A percentile compares a stretch with the other conserved stretches of the same genome.
Conservation (phyloP, 192 early-diverging fungal genomes). For the Podila epicladia region DNA sequence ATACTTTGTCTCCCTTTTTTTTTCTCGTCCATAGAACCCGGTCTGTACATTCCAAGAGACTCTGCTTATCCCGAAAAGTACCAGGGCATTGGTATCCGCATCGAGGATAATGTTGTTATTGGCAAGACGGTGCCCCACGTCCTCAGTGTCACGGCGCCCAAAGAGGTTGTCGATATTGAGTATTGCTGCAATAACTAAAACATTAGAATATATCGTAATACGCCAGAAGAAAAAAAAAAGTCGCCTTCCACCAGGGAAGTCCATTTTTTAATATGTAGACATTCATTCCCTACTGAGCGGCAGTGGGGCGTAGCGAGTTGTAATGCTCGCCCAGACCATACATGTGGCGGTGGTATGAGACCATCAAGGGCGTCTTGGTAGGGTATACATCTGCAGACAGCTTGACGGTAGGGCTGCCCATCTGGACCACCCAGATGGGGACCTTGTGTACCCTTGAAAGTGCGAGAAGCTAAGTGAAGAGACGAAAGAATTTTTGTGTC, state of each 20-base stretch:
- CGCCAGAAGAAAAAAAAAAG: background rate
- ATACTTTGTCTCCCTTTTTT: background rate
- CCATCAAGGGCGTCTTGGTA: slow-evolving; percentile 66
- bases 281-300: background rate
- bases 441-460: slow-evolving; percentile 76
- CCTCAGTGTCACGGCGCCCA: slow-evolving; percentile 80
- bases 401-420: slow-evolving; percentile 78
- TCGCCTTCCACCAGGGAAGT: background rate
- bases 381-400: slow-evolving; percentile 78
- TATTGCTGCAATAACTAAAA: slow-evolving; percentile 45
- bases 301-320: slow-evolving; percentile 69
- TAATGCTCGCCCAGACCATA: slow-evolving; percentile 98
- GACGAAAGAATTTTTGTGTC: background rate
- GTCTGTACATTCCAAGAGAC: slow-evolving; percentile 88
- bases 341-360: slow-evolving; percentile 90
- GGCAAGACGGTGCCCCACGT: slow-evolving; percentile 74
- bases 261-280: no score
- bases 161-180: slow-evolving; percentile 87
- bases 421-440: slow-evolving; percentile 89
- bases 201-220: background rate
- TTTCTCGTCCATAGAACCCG: slow-evolving; percentile 74
- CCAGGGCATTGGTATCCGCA: slow-evolving; percentile 92
- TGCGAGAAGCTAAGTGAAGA: slow-evolving; percentile 73
- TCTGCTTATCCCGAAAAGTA: slow-evolving; percentile 79
- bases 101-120: slow-evolving; percentile 95